Base-by-base conservation (phyloP, 495 filamentous ascomycete species). In the Aspergillus indologenus region DNA sequence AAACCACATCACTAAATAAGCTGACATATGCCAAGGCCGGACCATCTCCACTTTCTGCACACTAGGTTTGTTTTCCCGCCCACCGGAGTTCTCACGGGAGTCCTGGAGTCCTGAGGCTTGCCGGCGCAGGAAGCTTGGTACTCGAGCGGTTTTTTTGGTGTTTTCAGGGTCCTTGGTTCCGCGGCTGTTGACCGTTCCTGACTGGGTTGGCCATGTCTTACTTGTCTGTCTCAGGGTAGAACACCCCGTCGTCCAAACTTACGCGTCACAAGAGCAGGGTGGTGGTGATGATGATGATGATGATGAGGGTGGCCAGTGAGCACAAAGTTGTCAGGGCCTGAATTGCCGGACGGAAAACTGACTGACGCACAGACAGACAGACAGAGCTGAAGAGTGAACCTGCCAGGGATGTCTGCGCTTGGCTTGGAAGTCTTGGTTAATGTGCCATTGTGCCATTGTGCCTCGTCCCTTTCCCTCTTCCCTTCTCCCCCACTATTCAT, bases 21-120 rank as follows among this genome's bases (percentile, higher is more conserved):
- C 20, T 60, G 60, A 65, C 54, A 62, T 58, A 47, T 42, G 60
- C 60, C 60, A 62, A 62, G 59, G 45, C 21, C 23, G 29, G 19
- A 1, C 6, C 21, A 8, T 23, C 26, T 59, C 64, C 64, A 63
- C 60, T 58, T 60, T 65, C 60, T 62, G 60, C 60, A 61, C 60
- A 61, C 62, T 65, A 61, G 59, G 45, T 42, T 51, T 34, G 55
- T 54, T 54, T 53, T 58, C 60, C 56, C 54, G 59, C 46, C 53
- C 34, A 15, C 34, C 12, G 34, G 34, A 40, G 34, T 40, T 40
- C 34, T 40, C 34, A 29, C 4, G 9, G 9, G 4, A 29, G 26
- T 29, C 12, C 34, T 40, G 7, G 12, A 40, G 26, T 40, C 34
- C 2, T 11, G 52, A 43, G 54, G 57, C 53, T 54, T 60, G 46